Conservation (phyloP, 176 grass and related monocot genomes). For the Metroxylon sagu region DNA sequence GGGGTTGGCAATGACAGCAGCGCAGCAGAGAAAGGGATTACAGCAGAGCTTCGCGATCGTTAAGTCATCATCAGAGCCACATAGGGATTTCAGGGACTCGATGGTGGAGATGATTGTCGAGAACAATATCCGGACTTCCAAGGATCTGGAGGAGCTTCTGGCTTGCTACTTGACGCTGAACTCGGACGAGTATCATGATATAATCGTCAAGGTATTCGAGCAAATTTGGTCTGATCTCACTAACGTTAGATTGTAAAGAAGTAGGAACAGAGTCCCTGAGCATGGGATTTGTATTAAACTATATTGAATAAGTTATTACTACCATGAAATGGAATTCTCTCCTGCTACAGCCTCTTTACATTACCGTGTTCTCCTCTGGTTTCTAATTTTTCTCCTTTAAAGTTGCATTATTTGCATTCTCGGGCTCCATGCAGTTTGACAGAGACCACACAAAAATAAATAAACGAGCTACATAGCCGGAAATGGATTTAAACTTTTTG, state of each 20-base stretch:
- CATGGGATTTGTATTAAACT: background rate
- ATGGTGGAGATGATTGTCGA: slow-evolving; percentile 40
- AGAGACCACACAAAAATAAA: too few relatives aligned
- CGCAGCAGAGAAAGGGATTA: background rate
- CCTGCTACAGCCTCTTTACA: too few relatives aligned
- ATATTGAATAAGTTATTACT: background rate
- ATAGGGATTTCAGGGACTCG: slow-evolving; percentile 31
- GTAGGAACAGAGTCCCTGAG: background rate
- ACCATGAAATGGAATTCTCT: background rate
- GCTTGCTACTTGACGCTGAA: slow-evolving; percentile 40
- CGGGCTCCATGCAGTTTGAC: too few relatives aligned
- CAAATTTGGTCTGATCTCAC: slow-evolving; percentile 38
- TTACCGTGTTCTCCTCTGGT: too few relatives aligned
- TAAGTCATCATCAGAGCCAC: slow-evolving; percentile 26
- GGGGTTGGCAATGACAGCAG: background rate
- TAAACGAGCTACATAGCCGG: too few relatives aligned
- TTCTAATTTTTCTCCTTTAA: too few relatives aligned
- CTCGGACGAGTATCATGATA: slow-evolving; percentile 29
- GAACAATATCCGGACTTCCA: slow-evolving; percentile 12
- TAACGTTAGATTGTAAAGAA: slow-evolving; percentile 19
- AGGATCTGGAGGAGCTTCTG: slow-evolving; percentile 32
- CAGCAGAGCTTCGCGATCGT: slow-evolving; percentile 21
- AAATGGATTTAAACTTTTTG: too few relatives aligned
- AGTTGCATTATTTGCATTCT: too few relatives aligned
- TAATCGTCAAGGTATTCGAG: slow-evolving; percentile 40